Base-by-base conservation (phyloP, 2,329 filamentous ascomycete species). In the Pestalotiopsis sp. region DNA sequence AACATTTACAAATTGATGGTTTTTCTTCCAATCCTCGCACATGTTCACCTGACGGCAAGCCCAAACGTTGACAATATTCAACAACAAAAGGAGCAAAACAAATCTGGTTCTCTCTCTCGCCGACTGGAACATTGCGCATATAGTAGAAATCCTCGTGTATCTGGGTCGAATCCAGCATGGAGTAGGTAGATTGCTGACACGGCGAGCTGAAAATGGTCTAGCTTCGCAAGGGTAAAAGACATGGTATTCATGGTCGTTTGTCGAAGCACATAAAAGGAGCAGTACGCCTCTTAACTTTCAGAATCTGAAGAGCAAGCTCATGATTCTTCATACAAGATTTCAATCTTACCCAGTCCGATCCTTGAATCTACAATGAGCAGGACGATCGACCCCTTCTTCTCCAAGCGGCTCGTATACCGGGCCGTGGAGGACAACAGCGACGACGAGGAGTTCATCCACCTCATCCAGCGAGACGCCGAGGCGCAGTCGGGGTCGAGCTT, bases 341-440 rank as follows among this genome's bases (percentile, higher is more conserved):
- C 4, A 14, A 12, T 31, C 2, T 20, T 13, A 41, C 13, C 12
- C 45, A 27, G 7, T 4, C n/a, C 14, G 3, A 23, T 31, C 25
- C 20, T 27, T 57, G 17, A 57, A 14, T 2, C 20, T 17, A 65
- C n/a, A 20, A 68, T 68, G 66, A 39, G 25, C 45, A 71, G 69
- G 45, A 74, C 74, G 2, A 72, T 76, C 31, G 72, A 79, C 59
- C 73, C 75, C 14, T 83, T 81, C 72, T 73, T 70, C 65, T 82
- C 81, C 1, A 69, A 76, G 20, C 76, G 80, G 4, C 78, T 83
- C 2, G 70, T 79, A 31, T 82, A 81, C 69, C 78, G 79, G 7
- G 78, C 79, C 3, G 71, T 81, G 13, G 77, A 81, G 64, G 72
- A 77, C 59, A 76, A 74, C 3, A 72, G 75, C 7, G 76, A 78